Base-by-base conservation (phyloP, 495 filamentous ascomycete species). In the Aspergillus kassunensis region DNA sequence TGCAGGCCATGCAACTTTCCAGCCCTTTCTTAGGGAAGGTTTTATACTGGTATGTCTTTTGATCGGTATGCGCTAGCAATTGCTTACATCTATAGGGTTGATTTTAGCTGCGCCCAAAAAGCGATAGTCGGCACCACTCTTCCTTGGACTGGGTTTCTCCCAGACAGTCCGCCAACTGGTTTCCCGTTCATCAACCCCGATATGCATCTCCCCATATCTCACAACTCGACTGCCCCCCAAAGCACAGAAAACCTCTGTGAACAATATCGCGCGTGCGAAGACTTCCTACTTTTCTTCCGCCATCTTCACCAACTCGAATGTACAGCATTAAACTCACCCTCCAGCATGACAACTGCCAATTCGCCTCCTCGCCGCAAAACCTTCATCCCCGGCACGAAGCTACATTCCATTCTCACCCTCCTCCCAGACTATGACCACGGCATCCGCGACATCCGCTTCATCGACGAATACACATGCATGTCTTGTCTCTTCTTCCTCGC, bases 381-480 rank as follows among this genome's bases (percentile, higher is more conserved):
- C 30, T 65, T 65, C 36, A 29, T 34, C 23, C 45, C 57, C 7
- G 57, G 56, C 6, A 62, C 59, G 4, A 52, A 45, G 10, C 43
- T 65, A 16, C 56, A 62, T 41, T 50, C 56, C 2, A 60, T 57
- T 1, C 45, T 65, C 7, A 62, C 62, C 10, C 52, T 55, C 41
- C 54, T 65, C 13, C 62, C 62, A 2, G 60, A 65, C 12, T 60
- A 65, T 27, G 60, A 65, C 20, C 62, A 58, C 35, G 62, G 62
- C 2, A 63, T 65, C 47, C 57, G 57, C 12, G 62, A 63, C 42
- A 52, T 65, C 23, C 62, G 62, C 5, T 65, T 65, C 33, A 65
- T 65, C 40, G 62, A 65, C 36, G 62, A 65, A 55, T 65, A 60
- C 27, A 58, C 62, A 6, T 55, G 60, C 50, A 60, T 65, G 53